Percentiles rank a stretch among this genome's conserved stretches.
These are phyloP conservation scores for Caloboletus firmus DNA, from an alignment of 1,284 basidiomycete species.

Conservation along the genomic window DNA sequence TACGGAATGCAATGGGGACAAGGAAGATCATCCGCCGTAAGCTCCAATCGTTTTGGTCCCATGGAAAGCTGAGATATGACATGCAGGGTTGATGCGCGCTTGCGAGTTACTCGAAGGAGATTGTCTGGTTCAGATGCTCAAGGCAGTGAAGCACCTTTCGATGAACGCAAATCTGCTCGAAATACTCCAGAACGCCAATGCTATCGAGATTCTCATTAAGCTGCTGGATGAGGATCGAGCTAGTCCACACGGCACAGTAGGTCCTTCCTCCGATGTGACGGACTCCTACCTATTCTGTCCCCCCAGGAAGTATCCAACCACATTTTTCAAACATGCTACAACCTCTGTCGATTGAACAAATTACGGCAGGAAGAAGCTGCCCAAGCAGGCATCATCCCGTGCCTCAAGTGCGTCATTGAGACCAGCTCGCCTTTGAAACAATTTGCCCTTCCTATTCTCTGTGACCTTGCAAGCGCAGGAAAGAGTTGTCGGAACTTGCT, in stretches of 20 bases:
- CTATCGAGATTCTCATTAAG: conserved; percentile 85
- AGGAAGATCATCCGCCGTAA: conserved; percentile 86
- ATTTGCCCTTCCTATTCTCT: conserved; percentile 94
- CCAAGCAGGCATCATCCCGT: conserved; percentile 90
- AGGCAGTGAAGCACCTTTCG: conserved; percentile 94
- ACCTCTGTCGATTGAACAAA: conserved; percentile 92
- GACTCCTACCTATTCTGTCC: conserved; percentile 1
- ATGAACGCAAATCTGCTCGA: conserved; percentile 90
- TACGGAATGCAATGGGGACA: conserved; percentile 87
- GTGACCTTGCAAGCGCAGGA: conserved; percentile 91
- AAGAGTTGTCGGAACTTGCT: conserved; percentile 85
- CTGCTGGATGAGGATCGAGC: conserved; percentile 81
- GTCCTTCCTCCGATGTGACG: conserved; percentile 29
- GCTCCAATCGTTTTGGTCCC: conserved; percentile 32
- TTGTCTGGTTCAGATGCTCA: conserved; percentile 85
- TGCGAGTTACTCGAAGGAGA: conserved; percentile 83
- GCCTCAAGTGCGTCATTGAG: conserved; percentile 84
- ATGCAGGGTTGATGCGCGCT: conserved; percentile 75
- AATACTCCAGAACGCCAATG: conserved; percentile 93
- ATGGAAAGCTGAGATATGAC: conserved; percentile 9
- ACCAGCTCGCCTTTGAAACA: conserved; percentile 91
- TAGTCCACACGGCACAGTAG: conserved; percentile 78
- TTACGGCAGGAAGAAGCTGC: conserved; percentile 95
- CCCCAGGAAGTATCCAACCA: conserved; percentile 88
- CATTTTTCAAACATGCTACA: conserved; percentile 93